A percentile compares a stretch with the other conserved stretches of the same genome.
Evolutionary conservation across 2,329 filamentous ascomycete species (phyloP).

Genomic region (Scedosporium dehoogii): DNA sequence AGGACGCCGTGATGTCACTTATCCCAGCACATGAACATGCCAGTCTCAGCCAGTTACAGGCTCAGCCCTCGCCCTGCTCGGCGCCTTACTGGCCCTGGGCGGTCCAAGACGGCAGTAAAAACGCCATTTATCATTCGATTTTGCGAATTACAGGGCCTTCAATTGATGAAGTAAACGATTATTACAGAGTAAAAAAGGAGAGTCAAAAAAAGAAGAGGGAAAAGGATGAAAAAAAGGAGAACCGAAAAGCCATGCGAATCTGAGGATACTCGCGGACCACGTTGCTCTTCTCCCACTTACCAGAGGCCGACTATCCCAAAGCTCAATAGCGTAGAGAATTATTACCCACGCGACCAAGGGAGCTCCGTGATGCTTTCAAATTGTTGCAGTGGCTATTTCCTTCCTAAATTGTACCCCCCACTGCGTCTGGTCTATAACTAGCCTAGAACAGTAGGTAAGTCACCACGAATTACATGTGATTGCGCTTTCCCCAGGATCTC

Average conservation of each 20-base stretch:
- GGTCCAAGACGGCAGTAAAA: neutral
- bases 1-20: neutral
- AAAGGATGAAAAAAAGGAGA: neutral
- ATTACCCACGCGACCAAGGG: too few relatives aligned
- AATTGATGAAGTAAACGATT: neutral
- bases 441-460: neutral
- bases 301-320: too few relatives aligned
- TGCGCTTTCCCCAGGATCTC: conserved; percentile 1
- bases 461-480: neutral
- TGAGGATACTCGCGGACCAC: too few relatives aligned
- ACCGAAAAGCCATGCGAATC: too few relatives aligned
- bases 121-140: neutral
- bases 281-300: too few relatives aligned
- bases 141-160: neutral
- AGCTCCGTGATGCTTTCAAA: too few relatives aligned
- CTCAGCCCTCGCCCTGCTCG: neutral
- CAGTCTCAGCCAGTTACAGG: neutral
- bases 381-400: too few relatives aligned
- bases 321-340: too few relatives aligned
- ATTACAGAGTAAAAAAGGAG: neutral
- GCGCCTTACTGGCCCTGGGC: neutral
- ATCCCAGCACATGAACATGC: neutral
- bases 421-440: too few relatives aligned
- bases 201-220: neutral
- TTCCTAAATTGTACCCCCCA: neutral